Base-by-base conservation (phyloP, 768 basidiomycete genomes). In the Plicaturopsis crispa region DNA sequence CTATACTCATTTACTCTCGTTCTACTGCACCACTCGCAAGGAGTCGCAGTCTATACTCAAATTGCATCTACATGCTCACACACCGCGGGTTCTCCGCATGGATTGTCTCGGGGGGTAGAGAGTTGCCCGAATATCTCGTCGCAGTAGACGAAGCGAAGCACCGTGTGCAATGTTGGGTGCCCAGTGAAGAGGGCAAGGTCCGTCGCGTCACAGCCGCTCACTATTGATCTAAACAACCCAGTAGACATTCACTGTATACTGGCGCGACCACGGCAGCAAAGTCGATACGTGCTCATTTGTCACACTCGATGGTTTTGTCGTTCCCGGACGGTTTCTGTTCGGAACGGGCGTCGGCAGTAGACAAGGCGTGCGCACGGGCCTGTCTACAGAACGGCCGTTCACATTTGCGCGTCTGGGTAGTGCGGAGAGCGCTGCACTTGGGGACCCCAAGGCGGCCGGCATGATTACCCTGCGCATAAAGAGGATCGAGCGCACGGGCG, bases 51-150 rank as follows among this genome's bases (percentile, higher is more conserved):
- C n/a, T n/a, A n/a, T n/a, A 28, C 14, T 28, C 26, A 8, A 28
- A 8, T 28, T 8, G 14, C 26, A 28, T 28, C 8, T 28, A 8
- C 10, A 76, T 75, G 71, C 66, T 79, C 42, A 66, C 66, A 0
- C 70, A 73, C 54, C 69, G 71, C 13, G 75, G 69, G 5, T 84
- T 83, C 56, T 78, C 78, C 11, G 80, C 82, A 17, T 85, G 83
- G 77, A 76, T 86, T 37, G 62, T 64, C 24, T 70, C 66, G 28
- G 69, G 74, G 22, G 73, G 69, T 4, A 46, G 63, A 39, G 50
- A 56, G 8, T 49, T 84, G 8, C 66, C 62, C 4, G 80, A 83
- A 53, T 75, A 78, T 53, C 55, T 78, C n/a, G 62, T 70, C 6
- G 64, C 70, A 5, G 56, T 73, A 21, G 74, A 81, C 39, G 45